phyloP scores from a whole-genome alignment of 495 filamentous ascomycete genomes.

The Xylaria palmicola region DNA sequence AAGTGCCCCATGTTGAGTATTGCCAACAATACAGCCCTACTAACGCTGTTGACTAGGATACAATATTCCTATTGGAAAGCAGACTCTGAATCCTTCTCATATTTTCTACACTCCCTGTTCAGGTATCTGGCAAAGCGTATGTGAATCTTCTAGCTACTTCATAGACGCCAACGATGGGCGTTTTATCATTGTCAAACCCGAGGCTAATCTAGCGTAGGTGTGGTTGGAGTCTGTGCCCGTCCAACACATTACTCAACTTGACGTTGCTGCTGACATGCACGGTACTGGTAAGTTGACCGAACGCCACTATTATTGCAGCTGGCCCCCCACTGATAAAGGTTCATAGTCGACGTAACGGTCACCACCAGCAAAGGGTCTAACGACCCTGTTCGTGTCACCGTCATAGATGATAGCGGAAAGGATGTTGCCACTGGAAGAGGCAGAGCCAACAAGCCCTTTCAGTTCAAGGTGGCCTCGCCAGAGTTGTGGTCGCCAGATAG shows the following conservation, averaged over 20 bases:
- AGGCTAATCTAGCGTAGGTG: constrained; percentile 28
- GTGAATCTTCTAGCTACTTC: background rate
- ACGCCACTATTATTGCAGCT: background rate
- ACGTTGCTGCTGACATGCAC: constrained; percentile 58
- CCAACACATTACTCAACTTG: constrained; percentile 54
- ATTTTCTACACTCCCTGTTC: constrained; percentile 71
- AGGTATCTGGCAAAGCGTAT: constrained; percentile 65
- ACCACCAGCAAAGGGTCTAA: constrained; percentile 27
- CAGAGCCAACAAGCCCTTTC: constrained; percentile 47
- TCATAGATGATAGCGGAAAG: constrained; percentile 42
- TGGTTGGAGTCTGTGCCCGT: constrained; percentile 63
- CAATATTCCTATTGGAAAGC: constrained; percentile 66
- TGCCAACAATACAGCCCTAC: background rate
- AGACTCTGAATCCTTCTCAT: constrained; percentile 55
- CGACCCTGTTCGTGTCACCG: constrained; percentile 36
- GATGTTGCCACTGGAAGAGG: constrained; percentile 30
- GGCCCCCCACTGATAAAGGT: background rate
- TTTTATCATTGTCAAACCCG: background rate
- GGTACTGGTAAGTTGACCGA: constrained; percentile 49
- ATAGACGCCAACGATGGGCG: background rate
- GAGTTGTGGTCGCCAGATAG: constrained; percentile 61
- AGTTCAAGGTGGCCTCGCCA: constrained; percentile 49
- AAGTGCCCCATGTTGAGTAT: background rate
- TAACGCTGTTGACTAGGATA: constrained; percentile 21
- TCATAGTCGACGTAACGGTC: constrained; percentile 52